phyloP scores from a whole-genome alignment of 257 asterid genomes.

The Dorcoceras hygrometricum region DNA sequence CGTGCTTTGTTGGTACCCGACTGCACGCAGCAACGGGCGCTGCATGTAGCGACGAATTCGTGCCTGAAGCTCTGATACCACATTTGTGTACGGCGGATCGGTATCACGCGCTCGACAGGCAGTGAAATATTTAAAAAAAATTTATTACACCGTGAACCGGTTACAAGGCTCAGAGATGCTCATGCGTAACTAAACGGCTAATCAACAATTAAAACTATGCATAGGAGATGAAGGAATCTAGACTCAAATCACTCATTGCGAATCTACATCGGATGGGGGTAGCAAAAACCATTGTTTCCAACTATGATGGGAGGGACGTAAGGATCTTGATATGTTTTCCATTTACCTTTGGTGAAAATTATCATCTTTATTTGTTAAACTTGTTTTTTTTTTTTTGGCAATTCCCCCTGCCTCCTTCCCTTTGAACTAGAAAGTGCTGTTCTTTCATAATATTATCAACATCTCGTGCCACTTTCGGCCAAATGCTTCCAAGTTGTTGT shows the following conservation, averaged over 20 bases:
- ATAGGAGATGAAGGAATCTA: slow-evolving; percentile 85
- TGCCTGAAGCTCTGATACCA: too few species aligned
- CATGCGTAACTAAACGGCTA: too few species aligned
- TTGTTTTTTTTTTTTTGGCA: not conserved
- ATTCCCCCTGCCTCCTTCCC: not conserved
- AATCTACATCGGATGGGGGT: slow-evolving; percentile 93
- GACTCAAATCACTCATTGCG: slow-evolving; percentile 86
- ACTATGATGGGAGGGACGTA: slow-evolving; percentile 94
- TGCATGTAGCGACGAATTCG: too few species aligned
- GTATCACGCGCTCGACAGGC: too few species aligned
- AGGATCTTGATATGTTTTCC: slow-evolving; percentile 24
- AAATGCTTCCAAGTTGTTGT: not conserved
- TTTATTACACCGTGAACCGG: too few species aligned
- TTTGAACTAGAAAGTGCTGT: slow-evolving; percentile 8
- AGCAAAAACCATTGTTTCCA: slow-evolving; percentile 80
- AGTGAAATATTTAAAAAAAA: too few species aligned
- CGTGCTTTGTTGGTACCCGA: too few species aligned
- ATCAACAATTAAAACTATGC: too few species aligned
- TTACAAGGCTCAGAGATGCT: too few species aligned
- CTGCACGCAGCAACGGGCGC: too few species aligned
- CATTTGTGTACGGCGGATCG: too few species aligned
- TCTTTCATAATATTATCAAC: not conserved
- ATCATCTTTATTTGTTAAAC: not conserved
- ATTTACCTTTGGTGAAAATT: not conserved
- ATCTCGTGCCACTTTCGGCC: not conserved